A percentile compares a stretch with the other conserved stretches of the same genome.
Conservation (phyloP, 495 filamentous ascomycete genomes). For the Hypoxylon rickii region DNA sequence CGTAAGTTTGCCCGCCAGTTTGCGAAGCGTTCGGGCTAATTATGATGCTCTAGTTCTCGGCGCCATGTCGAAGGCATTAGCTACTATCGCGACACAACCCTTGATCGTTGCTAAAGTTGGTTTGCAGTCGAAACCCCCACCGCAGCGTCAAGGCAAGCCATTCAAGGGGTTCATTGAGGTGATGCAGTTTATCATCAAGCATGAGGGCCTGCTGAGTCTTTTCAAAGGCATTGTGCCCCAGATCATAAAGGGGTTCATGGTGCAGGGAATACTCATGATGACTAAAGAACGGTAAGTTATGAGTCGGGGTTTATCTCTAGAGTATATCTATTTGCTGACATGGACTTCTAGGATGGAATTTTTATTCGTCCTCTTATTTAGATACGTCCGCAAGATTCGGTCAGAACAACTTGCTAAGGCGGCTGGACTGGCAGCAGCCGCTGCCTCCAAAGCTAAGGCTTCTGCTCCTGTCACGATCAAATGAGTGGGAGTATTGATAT, state of each 20-base stretch:
- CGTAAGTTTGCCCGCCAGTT: slow-evolving; percentile 57
- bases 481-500: slow-evolving; percentile 33
- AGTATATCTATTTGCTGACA: slow-evolving; percentile 26
- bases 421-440: slow-evolving; percentile 59
- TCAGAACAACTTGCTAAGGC: slow-evolving; percentile 72
- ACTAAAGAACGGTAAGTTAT: slow-evolving; percentile 87
- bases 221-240: slow-evolving; percentile 98
- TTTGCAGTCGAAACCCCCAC: slow-evolving; percentile 88
- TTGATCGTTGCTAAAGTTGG: slow-evolving; percentile 98
- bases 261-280: slow-evolving; percentile 99
- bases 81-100: slow-evolving; percentile 92
- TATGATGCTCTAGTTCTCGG: slow-evolving; percentile 68
- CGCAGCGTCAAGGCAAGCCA: slow-evolving; percentile 81
- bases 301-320: not conserved
- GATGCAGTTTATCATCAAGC: slow-evolving; percentile 87
- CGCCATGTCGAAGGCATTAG: slow-evolving; percentile 88
- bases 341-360: slow-evolving; percentile 74
- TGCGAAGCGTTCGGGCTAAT: slow-evolving; percentile 10
- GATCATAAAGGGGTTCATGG: slow-evolving; percentile 87
- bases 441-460: slow-evolving; percentile 57
- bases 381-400: slow-evolving; percentile 73
- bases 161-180: slow-evolving; percentile 96
- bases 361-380: slow-evolving; percentile 83
- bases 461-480: slow-evolving; percentile 53
- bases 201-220: slow-evolving; percentile 79